These are phyloP conservation scores for Pythium phragmitis DNA, from an alignment of 352 stramenopile genomes.

Conservation along the genomic window DNA sequence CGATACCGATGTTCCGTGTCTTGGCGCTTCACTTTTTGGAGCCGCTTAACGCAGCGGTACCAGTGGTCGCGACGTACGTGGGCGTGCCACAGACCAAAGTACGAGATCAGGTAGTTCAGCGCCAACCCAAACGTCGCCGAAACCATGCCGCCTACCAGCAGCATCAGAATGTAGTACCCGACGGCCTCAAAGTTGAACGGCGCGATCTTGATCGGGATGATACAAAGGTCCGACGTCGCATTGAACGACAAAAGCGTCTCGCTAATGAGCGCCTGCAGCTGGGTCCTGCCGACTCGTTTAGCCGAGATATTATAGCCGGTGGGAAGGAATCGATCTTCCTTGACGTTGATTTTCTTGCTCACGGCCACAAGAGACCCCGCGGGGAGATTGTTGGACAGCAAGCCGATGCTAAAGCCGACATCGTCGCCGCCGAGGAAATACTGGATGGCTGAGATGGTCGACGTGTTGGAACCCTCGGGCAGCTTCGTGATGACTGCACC, in stretches of 20 bases:
- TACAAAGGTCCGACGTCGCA: constrained; percentile 51
- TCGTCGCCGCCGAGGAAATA: constrained; percentile 74
- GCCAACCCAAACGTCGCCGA: constrained; percentile 59
- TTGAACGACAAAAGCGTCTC: constrained; percentile 47
- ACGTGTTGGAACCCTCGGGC: constrained; percentile 28
- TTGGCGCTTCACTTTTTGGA: constrained; percentile 80
- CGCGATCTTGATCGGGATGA: constrained; percentile 58
- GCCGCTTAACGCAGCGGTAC: constrained; percentile 68
- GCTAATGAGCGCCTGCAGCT: constrained; percentile 46
- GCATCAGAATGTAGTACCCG: constrained; percentile 62
- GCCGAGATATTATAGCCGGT: constrained; percentile 33
- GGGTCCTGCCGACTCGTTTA: constrained; percentile 43
- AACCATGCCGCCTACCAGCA: constrained; percentile 75
- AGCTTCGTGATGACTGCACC: constrained; percentile 55
- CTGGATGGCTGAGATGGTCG: constrained; percentile 38
- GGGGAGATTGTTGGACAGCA: constrained; percentile 64
- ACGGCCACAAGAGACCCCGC: constrained; percentile 57
- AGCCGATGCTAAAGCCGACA: constrained; percentile 51
- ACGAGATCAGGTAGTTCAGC: constrained; percentile 81
- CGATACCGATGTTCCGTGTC: constrained; percentile 70
- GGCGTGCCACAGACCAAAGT: constrained; percentile 76
- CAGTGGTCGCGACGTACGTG: constrained; percentile 84
- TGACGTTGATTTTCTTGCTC: constrained; percentile 56
- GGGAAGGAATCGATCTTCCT: constrained; percentile 50
- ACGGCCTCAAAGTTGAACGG: constrained; percentile 56